A percentile compares a stretch with the other conserved stretches of the same genome.
Conservation (phyloP, 2,329 filamentous ascomycete species). For the Fusarium tjaetaba region DNA sequence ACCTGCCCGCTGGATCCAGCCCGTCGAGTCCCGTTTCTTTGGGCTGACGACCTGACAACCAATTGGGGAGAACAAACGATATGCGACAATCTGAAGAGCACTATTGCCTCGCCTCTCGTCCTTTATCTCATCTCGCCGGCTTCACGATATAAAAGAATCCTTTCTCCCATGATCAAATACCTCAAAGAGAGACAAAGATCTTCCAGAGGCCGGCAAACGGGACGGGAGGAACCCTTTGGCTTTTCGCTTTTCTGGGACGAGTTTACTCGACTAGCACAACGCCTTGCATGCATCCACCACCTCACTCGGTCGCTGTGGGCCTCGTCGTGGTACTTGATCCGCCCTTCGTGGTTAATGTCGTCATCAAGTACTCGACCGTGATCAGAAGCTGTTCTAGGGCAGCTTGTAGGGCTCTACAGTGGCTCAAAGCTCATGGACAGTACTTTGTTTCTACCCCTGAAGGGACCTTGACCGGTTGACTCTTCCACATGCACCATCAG, state of each 20-base stretch:
- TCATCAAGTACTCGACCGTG: constrained; percentile 13
- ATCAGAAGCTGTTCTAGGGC: background rate
- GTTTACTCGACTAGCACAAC: constrained; percentile 41
- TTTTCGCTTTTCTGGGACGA: constrained; percentile 36
- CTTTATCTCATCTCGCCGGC: background rate
- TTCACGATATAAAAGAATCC: background rate
- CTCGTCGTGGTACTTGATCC: constrained; percentile 28
- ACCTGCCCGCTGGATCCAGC: constrained; percentile 46
- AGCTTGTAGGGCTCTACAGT: constrained; percentile 3
- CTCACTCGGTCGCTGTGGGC: constrained; percentile 37
- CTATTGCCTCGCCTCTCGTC: constrained; percentile 3
- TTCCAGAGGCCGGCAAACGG: constrained; percentile 38
- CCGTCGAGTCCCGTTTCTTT: constrained; percentile 41
- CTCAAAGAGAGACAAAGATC: constrained; percentile 14
- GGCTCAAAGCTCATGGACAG: background rate
- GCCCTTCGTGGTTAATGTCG: constrained; percentile 8
- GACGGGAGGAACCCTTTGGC: constrained; percentile 44
- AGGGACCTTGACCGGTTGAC: constrained; percentile 25
- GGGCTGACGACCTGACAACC: constrained; percentile 34
- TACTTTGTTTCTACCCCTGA: constrained; percentile 27
- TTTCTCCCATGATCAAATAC: constrained; percentile 5
- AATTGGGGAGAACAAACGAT: constrained; percentile 31
- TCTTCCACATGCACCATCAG: constrained; percentile 28
- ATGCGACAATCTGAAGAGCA: constrained; percentile 15
- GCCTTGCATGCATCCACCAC: constrained; percentile 44